A percentile compares a stretch with the other conserved stretches of the same genome.
Evolutionary conservation across 495 filamentous ascomycete genomes (phyloP).

Genomic region (Polyplosphaeria fusca): DNA sequence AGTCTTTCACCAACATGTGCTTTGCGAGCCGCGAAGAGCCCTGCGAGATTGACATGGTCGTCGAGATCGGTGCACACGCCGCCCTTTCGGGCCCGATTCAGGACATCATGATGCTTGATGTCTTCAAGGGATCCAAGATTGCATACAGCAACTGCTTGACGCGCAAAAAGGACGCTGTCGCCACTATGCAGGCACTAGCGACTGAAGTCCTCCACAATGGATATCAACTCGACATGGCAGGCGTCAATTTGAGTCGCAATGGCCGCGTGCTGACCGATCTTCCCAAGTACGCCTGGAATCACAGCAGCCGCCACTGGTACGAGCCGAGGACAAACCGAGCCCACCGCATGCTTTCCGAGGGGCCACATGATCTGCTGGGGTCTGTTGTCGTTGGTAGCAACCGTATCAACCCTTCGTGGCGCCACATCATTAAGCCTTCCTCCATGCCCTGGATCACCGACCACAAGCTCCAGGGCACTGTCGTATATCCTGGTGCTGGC

Average conservation of each 20-base stretch:
- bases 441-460: constrained; percentile 13
- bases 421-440: not conserved
- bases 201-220: not conserved
- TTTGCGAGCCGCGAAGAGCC: not conserved
- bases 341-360: constrained; percentile 39
- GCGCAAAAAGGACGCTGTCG: not conserved
- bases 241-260: not conserved
- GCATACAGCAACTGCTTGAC: not conserved
- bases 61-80: constrained; percentile 23
- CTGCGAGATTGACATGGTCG: constrained; percentile 6
- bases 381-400: constrained; percentile 47
- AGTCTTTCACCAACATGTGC: constrained; percentile 6
- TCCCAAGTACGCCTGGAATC: constrained; percentile 11
- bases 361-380: constrained; percentile 54
- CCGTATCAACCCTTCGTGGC: constrained; percentile 44
- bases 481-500: constrained; percentile 51
- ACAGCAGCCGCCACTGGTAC: not conserved
- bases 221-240: not conserved
- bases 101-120: not conserved
- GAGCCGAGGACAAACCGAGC: not conserved
- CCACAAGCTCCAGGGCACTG: constrained; percentile 10
- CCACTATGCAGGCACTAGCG: not conserved
- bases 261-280: not conserved
- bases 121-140: not conserved
- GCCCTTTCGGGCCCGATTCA: constrained; percentile 2